These are phyloP conservation scores for Ceratocystis ficicola DNA, from an alignment of 2,329 filamentous ascomycete genomes.

Conservation along the genomic window DNA sequence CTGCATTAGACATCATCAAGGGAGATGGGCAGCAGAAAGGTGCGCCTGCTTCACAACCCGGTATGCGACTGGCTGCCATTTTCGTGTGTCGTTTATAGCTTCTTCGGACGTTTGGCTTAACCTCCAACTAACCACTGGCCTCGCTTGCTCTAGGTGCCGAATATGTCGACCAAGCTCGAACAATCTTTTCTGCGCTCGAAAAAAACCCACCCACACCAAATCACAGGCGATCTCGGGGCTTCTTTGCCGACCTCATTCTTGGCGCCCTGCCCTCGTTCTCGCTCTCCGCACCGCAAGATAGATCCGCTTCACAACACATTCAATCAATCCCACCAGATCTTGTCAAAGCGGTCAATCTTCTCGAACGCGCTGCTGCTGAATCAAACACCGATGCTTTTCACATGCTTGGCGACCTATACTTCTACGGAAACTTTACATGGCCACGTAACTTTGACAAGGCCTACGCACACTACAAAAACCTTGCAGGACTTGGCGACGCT, in stretches of 20 bases:
- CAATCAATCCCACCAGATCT: conserved; percentile 13
- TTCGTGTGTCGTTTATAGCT: neutral
- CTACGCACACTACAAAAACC: conserved; percentile 66
- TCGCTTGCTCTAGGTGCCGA: conserved; percentile 12
- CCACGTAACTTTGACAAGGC: conserved; percentile 69
- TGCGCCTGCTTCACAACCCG: conserved; percentile 4
- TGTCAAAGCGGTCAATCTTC: conserved; percentile 39
- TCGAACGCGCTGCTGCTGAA: conserved; percentile 41
- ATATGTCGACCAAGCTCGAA: conserved; percentile 18
- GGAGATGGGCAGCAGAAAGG: neutral
- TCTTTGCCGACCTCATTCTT: conserved; percentile 9
- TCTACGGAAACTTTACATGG: conserved; percentile 86
- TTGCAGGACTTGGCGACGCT: conserved; percentile 70
- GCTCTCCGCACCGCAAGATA: conserved; percentile 16
- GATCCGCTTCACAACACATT: neutral
- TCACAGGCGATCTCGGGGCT: conserved; percentile 6
- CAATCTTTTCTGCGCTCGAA: conserved; percentile 17
- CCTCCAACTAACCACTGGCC: neutral
- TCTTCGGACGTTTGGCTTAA: neutral
- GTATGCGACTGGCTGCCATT: neutral
- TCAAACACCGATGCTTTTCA: conserved; percentile 76
- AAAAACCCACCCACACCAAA: conserved; percentile 16
- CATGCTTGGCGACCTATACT: conserved; percentile 86
- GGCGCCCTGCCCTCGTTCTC: conserved; percentile 20
- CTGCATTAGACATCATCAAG: neutral